Conservation (phyloP, 257 asterid species). For the Haberlea rhodopensis region DNA sequence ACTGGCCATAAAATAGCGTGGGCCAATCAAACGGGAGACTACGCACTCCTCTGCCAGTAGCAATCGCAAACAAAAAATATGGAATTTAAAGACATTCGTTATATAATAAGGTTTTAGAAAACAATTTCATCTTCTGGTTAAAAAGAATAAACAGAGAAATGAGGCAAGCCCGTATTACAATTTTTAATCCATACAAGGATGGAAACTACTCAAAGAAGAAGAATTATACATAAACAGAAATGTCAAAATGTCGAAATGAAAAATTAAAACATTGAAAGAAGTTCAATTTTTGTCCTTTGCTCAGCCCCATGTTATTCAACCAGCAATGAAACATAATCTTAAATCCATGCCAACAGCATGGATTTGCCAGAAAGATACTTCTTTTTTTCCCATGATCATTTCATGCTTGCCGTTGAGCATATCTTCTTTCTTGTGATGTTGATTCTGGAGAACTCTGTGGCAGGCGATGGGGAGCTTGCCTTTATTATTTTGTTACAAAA, state of each 20-base stretch:
- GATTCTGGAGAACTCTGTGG: background rate
- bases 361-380: background rate
- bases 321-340: background rate
- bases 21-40: background rate
- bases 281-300: background rate
- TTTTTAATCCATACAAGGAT: background rate
- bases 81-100: background rate
- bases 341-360: background rate
- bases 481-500: conserved; percentile 3
- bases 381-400: background rate
- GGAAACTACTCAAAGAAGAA: background rate
- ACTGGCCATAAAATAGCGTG: background rate
- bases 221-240: background rate
- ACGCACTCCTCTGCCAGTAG: background rate
- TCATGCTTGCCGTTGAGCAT: background rate
- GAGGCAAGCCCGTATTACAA: background rate
- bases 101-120: background rate
- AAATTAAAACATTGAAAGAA: background rate
- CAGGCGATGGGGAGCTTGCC: conserved; percentile 15
- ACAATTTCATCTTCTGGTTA: background rate
- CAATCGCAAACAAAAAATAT: background rate
- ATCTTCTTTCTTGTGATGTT: conserved; percentile 19
- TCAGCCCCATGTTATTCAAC: conserved; percentile 1
- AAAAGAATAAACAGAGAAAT: background rate
- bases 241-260: background rate